A percentile compares a stretch with the other conserved stretches of the same genome.
These are phyloP conservation scores for Rhynchosporium graminicola DNA, from an alignment of 2,329 filamentous ascomycete genomes.

Conservation along the genomic window DNA sequence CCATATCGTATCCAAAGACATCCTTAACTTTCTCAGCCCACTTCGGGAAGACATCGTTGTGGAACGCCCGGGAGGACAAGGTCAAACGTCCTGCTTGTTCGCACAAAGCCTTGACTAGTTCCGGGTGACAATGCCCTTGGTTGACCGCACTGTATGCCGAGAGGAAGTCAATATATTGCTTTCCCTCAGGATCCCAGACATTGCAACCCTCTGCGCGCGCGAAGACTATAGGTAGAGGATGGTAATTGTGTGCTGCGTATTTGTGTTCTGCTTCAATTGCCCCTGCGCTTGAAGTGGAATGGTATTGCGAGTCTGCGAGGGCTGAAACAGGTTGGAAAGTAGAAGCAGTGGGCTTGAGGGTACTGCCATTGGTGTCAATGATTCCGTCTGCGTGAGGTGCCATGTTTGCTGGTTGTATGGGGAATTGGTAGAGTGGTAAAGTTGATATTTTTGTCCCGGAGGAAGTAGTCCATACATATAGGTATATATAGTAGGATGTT, in stretches of 20 bases:
- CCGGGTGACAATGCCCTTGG: constrained; percentile 96
- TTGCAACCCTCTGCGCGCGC: constrained; percentile 79
- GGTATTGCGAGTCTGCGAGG: constrained; percentile 51
- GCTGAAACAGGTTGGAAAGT: constrained; percentile 37
- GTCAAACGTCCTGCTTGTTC: constrained; percentile 90
- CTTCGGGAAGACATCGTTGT: constrained; percentile 96
- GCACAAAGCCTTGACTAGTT: constrained; percentile 84
- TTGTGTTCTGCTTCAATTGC: constrained; percentile 81
- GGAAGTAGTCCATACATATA: neutral
- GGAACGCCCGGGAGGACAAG: constrained; percentile 90
- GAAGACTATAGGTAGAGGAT: constrained; percentile 94
- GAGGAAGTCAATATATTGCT: constrained; percentile 95
- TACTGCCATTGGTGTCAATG: constrained; percentile 41
- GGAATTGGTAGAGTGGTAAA: neutral
- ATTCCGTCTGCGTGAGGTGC: constrained; percentile 58
- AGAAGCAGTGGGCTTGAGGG: constrained; percentile 39
- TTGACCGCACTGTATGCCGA: constrained; percentile 98
- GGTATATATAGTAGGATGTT: neutral
- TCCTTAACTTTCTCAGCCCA: constrained; percentile 91
- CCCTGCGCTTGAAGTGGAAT: constrained; percentile 74
- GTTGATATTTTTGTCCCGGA: neutral
- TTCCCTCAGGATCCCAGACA: constrained; percentile 96
- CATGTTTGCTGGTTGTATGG: constrained; percentile 45
- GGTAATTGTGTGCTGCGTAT: constrained; percentile 97
- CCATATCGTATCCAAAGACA: constrained; percentile 96